These are phyloP conservation scores for Pascua guehoae DNA, from an alignment of 1,284 basidiomycete species.

Conservation along the genomic window DNA sequence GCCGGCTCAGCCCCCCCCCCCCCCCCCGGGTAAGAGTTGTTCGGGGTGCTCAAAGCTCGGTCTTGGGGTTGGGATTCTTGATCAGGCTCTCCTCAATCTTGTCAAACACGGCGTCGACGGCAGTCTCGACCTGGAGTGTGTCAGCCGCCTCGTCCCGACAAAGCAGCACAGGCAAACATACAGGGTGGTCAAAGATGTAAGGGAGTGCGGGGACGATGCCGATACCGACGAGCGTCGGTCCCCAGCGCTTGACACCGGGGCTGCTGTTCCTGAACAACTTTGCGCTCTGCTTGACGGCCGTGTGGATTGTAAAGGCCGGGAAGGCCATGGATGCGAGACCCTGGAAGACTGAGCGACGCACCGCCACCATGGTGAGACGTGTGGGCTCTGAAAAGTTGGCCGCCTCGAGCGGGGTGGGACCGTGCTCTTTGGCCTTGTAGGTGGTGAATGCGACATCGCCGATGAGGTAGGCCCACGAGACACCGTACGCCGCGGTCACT, in stretches of 20 bases:
- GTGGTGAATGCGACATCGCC: conserved; percentile 89
- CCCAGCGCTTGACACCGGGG: conserved; percentile 60
- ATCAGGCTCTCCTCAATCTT: conserved; percentile 48
- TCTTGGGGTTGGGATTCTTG: conserved; percentile 10
- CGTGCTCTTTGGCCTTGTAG: conserved; percentile 73
- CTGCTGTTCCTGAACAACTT: conserved; percentile 33
- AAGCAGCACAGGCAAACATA: conserved; percentile 36
- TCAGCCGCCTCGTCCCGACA: too few species aligned
- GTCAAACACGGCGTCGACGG: conserved; percentile 52
- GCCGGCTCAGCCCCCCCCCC: too few species aligned
- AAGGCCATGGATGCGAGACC: conserved; percentile 58
- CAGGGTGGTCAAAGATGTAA: conserved; percentile 75
- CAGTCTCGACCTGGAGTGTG: conserved; percentile 49
- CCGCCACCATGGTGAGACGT: conserved; percentile 65
- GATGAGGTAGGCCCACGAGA: conserved; percentile 71
- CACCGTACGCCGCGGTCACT: conserved; percentile 64
- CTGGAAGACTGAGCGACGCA: conserved; percentile 78
- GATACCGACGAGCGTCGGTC: conserved; percentile 61
- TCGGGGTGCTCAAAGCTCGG: neutral
- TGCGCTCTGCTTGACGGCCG: conserved; percentile 71
- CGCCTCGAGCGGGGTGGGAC: conserved; percentile 69
- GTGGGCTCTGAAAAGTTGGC: conserved; percentile 72
- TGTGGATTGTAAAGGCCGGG: conserved; percentile 65
- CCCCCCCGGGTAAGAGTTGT: too few species aligned
- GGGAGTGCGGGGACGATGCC: conserved; percentile 75